phyloP scores from a whole-genome alignment of 495 filamentous ascomycete species.

The Hypoxylon subgilvum region DNA sequence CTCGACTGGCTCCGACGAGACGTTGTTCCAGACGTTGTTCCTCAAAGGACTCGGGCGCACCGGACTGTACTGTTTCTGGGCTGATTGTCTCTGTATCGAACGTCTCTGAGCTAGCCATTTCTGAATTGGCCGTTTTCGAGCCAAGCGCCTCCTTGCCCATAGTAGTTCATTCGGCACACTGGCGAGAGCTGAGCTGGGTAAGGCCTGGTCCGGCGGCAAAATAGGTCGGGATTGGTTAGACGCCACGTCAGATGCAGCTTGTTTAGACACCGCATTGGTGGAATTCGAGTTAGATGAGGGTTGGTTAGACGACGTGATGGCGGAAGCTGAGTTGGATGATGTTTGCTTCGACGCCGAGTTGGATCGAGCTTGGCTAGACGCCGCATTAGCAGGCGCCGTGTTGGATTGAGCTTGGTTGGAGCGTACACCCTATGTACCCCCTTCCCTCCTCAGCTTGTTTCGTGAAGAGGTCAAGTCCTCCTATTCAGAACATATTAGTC shows the following conservation, averaged over 20 bases:
- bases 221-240: too few relatives aligned
- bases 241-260: too few relatives aligned
- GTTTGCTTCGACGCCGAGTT: too few relatives aligned
- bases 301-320: too few relatives aligned
- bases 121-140: not conserved
- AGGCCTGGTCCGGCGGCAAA: too few relatives aligned
- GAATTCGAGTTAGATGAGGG: too few relatives aligned
- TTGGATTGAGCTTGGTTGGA: not conserved
- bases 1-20: too few relatives aligned
- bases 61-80: not conserved
- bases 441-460: constrained; percentile 38
- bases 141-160: too few relatives aligned
- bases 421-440: constrained; percentile 24
- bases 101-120: not conserved
- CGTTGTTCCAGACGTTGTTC: constrained; percentile 2
- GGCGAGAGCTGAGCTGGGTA: too few relatives aligned
- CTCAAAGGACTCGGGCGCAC: constrained; percentile 8
- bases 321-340: too few relatives aligned
- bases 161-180: too few relatives aligned
- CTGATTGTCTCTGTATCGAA: not conserved
- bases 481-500: constrained; percentile 41
- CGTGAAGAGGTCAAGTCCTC: constrained; percentile 39
- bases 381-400: not conserved
- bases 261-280: too few relatives aligned
- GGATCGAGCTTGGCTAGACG: not conserved